phyloP scores from a whole-genome alignment of 2,329 filamentous ascomycete genomes.

The Neofusicoccum parvum region DNA sequence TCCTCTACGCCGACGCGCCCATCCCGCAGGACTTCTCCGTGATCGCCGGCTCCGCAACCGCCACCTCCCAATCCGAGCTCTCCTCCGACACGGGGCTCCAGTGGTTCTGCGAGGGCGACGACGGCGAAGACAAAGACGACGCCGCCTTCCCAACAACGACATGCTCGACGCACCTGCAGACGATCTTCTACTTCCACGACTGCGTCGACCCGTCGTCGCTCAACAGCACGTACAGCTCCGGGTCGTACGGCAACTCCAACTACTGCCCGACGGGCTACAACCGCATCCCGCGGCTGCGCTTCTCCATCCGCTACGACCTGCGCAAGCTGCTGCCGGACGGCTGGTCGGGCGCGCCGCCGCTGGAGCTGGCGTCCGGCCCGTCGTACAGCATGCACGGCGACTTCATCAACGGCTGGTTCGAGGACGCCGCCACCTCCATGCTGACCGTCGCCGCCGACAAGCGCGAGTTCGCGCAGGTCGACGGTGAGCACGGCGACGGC shows the following conservation, averaged over 20 bases:
- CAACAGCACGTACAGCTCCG: constrained; percentile 40
- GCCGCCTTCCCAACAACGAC: constrained; percentile 33
- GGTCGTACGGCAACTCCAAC: constrained; percentile 33
- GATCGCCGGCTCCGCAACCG: constrained; percentile 45
- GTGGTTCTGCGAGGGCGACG: constrained; percentile 42
- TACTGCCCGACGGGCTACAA: constrained; percentile 49
- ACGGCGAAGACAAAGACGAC: constrained; percentile 29
- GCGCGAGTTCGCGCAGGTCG: constrained; percentile 38
- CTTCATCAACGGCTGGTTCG: constrained; percentile 52
- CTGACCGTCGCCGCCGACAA: constrained; percentile 40
- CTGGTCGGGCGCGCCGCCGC: constrained; percentile 48
- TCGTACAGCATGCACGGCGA: constrained; percentile 51
- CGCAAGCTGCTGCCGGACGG: constrained; percentile 47
- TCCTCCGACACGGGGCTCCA: constrained; percentile 30
- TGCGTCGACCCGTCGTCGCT: constrained; percentile 45
- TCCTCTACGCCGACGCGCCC: constrained; percentile 47
- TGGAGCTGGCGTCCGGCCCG: constrained; percentile 48
- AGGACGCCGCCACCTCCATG: constrained; percentile 47
- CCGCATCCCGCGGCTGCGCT: constrained; percentile 51
- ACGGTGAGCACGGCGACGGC: constrained; percentile 38
- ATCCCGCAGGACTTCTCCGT: constrained; percentile 49
- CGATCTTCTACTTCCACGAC: constrained; percentile 49
- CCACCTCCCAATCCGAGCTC: constrained; percentile 33
- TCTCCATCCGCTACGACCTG: constrained; percentile 52
- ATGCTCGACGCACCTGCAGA: constrained; percentile 48